Evolutionary conservation across 176 grass and related monocot species (phyloP), one percentile per base, ranked within the genome.

Genomic region (Carex pumila): DNA sequence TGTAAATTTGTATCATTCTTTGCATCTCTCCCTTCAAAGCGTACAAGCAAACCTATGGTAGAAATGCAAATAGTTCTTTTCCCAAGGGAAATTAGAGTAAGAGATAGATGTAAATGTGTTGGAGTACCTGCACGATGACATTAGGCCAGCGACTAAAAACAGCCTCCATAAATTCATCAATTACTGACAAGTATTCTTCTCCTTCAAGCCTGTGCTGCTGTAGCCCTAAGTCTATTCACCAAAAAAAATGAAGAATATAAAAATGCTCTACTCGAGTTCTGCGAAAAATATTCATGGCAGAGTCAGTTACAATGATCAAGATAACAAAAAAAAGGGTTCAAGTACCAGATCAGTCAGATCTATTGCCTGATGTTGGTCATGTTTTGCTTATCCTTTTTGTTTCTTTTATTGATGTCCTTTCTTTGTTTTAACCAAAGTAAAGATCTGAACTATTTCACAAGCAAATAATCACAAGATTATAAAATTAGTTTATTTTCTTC

Each of bases 101-200:
- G 21, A 25, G 12, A 49, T 75, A 3, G 4, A 53, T 75, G 71
- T 41, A 80, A 87, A 49, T 45, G 3, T 43, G 65, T 82, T 57
- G 87, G 34, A 80, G 29, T 78, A 98, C 95, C 95, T 98, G 95
- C 50, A 98, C 95, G 56, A 98, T 98, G 80, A 98, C 95, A 89
- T 95, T 89, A 47, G 95, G 95, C 95, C 95, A 98, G 56, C 92
- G 92, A 84, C 92, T 90, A 83, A 95, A 98, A 80, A 93, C 91
- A 84, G 95, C 91, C 84, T 91, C 92, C 95, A 98, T 98, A 86
- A 98, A 98, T 91, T 98, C 95, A 89, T 98, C 95, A 61, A 98
- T 95, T 83, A 95, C 76, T 71, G 93, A 92, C 61, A 98, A 79
- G 85, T 98, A 95, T 78, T 98, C 92, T 77, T 98, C 95, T 83